A percentile compares a stretch with the other conserved stretches of the same genome.
phyloP scores from a whole-genome alignment of 345 rosid species.

The Trapa bicornis region DNA sequence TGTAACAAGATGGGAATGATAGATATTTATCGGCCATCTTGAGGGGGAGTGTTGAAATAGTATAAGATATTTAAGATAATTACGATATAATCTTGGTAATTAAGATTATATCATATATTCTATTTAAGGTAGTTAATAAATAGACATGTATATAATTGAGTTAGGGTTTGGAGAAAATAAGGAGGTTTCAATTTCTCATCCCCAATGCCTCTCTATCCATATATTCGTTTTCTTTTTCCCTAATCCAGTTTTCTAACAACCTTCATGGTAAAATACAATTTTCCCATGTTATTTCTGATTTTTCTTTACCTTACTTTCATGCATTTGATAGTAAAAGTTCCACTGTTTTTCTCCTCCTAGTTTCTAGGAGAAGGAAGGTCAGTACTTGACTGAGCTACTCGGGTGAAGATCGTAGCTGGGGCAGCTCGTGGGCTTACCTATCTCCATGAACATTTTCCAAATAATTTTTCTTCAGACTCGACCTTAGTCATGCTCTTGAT shows the following conservation, averaged over 20 bases:
- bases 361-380: slow-evolving; percentile 43
- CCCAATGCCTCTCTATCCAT: too few relatives aligned
- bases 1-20: too few relatives aligned
- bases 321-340: neutral
- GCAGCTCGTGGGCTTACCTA: slow-evolving; percentile 95
- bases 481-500: slow-evolving; percentile 5
- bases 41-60: too few relatives aligned
- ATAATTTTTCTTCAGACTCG: slow-evolving; percentile 5
- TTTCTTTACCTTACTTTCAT: neutral
- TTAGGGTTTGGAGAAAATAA: too few relatives aligned
- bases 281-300: slow-evolving; percentile 7
- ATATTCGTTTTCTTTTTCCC: too few relatives aligned
- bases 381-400: slow-evolving; percentile 63
- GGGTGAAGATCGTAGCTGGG: slow-evolving; percentile 70
- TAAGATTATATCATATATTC: too few relatives aligned
- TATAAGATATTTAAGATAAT: too few relatives aligned
- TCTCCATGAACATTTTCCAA: slow-evolving; percentile 54
- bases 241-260: neutral
- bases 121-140: too few relatives aligned
- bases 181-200: too few relatives aligned
- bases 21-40: too few relatives aligned
- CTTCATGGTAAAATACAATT: slow-evolving; percentile 53
- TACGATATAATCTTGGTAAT: too few relatives aligned
- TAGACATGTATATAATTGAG: too few relatives aligned
- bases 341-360: neutral